These are phyloP conservation scores for Metschnikowia santaceciliae DNA, from an alignment of 805 yeast genomes.

Conservation along the genomic window DNA sequence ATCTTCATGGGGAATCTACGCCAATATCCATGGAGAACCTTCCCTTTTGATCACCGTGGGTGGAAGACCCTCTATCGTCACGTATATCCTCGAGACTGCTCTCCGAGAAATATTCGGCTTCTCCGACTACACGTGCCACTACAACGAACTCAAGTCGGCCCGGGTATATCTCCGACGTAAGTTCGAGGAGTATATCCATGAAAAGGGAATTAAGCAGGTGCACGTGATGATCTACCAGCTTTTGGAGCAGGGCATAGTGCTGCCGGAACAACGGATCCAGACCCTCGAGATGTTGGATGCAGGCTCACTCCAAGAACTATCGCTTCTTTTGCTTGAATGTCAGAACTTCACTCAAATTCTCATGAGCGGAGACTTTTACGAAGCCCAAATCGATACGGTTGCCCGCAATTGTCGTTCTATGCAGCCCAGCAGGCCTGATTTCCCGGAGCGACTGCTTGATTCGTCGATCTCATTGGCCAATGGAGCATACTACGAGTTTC, in stretches of 20 bases:
- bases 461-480: background rate
- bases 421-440: background rate
- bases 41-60: constrained; percentile 49
- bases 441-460: background rate
- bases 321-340: constrained; percentile 21
- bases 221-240: constrained; percentile 48
- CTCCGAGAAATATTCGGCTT: constrained; percentile 27
- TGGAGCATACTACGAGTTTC: background rate
- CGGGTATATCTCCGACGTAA: constrained; percentile 45
- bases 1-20: constrained; percentile 52
- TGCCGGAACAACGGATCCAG: constrained; percentile 52
- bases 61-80: constrained; percentile 47
- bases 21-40: constrained; percentile 52
- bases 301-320: constrained; percentile 28
- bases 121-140: constrained; percentile 13
- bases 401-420: constrained; percentile 3
- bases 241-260: constrained; percentile 55
- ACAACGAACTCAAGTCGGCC: constrained; percentile 39
- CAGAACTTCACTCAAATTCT: constrained; percentile 39
- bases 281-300: constrained; percentile 48
- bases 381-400: constrained; percentile 17
- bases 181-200: constrained; percentile 41
- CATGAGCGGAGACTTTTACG: constrained; percentile 47
- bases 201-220: constrained; percentile 46
- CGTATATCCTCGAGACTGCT: constrained; percentile 30